Percentiles rank a stretch among this genome's conserved stretches.
These are phyloP conservation scores for Aphanomyces stellatus DNA, from an alignment of 352 stramenopile genomes.

Conservation along the genomic window DNA sequence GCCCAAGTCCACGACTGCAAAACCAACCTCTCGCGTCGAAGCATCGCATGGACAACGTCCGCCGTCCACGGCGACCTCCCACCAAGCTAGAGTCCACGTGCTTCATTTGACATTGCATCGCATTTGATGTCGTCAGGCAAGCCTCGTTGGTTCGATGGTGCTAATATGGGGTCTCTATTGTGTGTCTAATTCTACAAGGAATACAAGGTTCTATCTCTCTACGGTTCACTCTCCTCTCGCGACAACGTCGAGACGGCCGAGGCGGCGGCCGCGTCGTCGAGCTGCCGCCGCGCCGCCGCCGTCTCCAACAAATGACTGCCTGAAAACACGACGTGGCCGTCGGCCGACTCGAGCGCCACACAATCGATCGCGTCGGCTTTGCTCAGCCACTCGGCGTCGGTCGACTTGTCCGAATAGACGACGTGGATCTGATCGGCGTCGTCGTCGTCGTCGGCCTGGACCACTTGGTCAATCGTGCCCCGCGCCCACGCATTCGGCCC, in stretches of 20 bases:
- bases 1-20: not conserved
- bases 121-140: too few relatives aligned
- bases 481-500: constrained; percentile 1
- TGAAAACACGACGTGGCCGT: not conserved
- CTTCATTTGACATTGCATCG: too few relatives aligned
- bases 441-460: not conserved
- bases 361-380: constrained; percentile 16
- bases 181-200: not conserved
- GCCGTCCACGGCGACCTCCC: too few relatives aligned
- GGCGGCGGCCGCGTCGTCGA: too few relatives aligned
- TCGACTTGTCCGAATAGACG: not conserved
- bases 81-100: too few relatives aligned
- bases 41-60: not conserved
- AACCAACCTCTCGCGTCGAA: not conserved
- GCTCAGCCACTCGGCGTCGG: not conserved
- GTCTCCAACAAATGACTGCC: too few relatives aligned
- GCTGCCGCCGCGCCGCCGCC: too few relatives aligned
- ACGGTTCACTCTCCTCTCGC: not conserved
- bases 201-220: not conserved
- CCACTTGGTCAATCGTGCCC: constrained; percentile 5
- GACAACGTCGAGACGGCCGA: not conserved
- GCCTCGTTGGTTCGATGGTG: too few relatives aligned
- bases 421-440: constrained; percentile 4
- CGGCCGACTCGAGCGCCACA: not conserved
- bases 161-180: not conserved